phyloP scores from a whole-genome alignment of 306 rosid species.

The Comarum palustre region DNA sequence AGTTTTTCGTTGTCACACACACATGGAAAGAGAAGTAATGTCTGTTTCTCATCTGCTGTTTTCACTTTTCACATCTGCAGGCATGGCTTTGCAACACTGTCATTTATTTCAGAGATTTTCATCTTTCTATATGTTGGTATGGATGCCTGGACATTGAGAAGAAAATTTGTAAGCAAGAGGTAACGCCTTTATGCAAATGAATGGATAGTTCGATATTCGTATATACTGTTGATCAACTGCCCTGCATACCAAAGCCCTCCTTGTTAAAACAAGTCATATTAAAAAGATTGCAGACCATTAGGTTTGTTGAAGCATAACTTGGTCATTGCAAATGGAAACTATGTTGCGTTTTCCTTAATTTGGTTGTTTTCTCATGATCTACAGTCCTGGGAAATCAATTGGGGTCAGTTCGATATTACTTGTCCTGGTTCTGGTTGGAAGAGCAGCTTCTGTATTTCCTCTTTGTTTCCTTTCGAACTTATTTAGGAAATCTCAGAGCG shows the following conservation, averaged over 20 bases:
- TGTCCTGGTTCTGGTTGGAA: conserved; percentile 50
- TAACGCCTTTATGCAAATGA: conserved; percentile 11
- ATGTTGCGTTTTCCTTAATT: not conserved
- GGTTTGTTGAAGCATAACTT: not conserved
- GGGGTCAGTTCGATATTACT: conserved; percentile 45
- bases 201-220: not conserved
- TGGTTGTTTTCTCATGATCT: conserved; percentile 24
- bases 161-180: conserved; percentile 44
- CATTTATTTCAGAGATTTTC: conserved; percentile 52
- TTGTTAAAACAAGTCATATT: not conserved
- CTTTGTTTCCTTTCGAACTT: conserved; percentile 50
- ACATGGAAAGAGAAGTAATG: not conserved
- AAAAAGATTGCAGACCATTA: not conserved
- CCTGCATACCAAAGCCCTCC: not conserved
- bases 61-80: conserved; percentile 27
- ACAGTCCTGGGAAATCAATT: conserved; percentile 50
- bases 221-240: not conserved
- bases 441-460: conserved; percentile 70
- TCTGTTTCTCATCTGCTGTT: conserved; percentile 5
- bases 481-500: conserved; percentile 32
- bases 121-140: conserved; percentile 67
- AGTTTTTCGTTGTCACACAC: not conserved
- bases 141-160: conserved; percentile 72
- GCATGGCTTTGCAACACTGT: conserved; percentile 57
- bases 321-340: not conserved